Evolutionary conservation across 2,329 filamentous ascomycete species (phyloP).

Genomic region (Sporothrix brunneoviolacea): DNA sequence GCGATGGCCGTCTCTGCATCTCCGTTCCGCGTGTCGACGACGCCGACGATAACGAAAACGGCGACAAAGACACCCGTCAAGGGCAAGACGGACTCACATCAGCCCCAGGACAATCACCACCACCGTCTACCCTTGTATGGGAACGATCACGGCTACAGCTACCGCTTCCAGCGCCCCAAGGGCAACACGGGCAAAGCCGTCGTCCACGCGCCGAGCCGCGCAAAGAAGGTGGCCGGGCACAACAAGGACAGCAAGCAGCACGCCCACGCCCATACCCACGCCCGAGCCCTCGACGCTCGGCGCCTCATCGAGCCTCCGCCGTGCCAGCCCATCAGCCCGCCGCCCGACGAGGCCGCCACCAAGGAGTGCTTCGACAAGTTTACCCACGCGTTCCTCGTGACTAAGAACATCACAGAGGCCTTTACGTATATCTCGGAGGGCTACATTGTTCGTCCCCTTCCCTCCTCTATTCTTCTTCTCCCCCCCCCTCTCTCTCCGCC

Average conservation of each 20-base stretch:
- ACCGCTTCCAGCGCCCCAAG: conserved; percentile 3
- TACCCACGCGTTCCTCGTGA: conserved; percentile 21
- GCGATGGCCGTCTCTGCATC: background rate
- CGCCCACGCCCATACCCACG: background rate
- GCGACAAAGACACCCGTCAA: background rate
- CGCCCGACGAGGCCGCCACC: conserved; percentile 20
- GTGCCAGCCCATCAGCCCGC: conserved; percentile 17
- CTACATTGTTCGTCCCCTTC: conserved; percentile 21
- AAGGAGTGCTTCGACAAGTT: conserved; percentile 22
- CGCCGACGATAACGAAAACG: background rate
- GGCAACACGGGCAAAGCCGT: background rate
- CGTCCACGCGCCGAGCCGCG: background rate
- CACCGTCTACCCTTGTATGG: background rate
- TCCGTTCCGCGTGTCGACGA: background rate
- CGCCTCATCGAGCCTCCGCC: conserved; percentile 2
- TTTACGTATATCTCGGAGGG: conserved; percentile 22
- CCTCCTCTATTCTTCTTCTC: background rate
- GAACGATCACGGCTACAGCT: background rate
- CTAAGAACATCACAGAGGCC: conserved; percentile 22
- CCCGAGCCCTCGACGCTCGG: background rate
- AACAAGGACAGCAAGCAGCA: background rate
- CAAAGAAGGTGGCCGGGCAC: background rate
- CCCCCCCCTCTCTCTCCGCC: background rate
- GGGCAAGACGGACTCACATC: background rate
- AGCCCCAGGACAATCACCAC: background rate